Evolutionary conservation across 768 basidiomycete genomes (phyloP), one percentile per base, ranked within the genome.

Genomic region (Leccinellum luteum): DNA sequence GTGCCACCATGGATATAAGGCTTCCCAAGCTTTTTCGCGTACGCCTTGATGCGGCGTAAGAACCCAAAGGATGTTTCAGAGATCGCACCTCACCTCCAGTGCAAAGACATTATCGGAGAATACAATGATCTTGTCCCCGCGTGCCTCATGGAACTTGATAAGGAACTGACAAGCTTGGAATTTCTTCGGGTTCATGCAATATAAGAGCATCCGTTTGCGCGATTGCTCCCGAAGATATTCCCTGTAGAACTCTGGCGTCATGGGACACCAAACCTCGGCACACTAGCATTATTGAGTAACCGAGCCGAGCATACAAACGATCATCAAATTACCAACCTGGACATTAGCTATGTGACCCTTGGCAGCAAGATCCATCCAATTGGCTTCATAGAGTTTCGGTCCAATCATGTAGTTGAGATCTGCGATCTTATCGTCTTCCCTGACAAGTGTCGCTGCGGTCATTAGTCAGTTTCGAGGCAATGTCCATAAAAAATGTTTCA

Each of bases 341-440:
- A 99, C 97, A 68, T 97, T 98, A 7, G 97, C 97, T 68, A 99
- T 99, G 73, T 99, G 97, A 2, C 97, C 97, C 74, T 98, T 98
- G 59, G 93, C 94, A 53, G 97, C 97, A 64, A 99, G 85, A 73
- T 99, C 97, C 96, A 99, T 98, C 97, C 97, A 99, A 71, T 99
- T 99, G 5, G 97, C 97, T 75, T 99, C 97, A 69, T 99, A 99
- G 30, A 99, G 81, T 74, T 99, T 99, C 10, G 97, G 97, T 7
- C 97, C 97, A 72, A 99, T 98, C 87, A 98, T 92, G 69, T 98
- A 99, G 70, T 98, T 98, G 56, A 99, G 78, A 75, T 99, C 97
- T 15, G 90, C 89, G 67, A 99, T 98, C 77, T 98, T 98, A 73
- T 99, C 97, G 68, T 99, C 97, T 75, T 99, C 97, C 58, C 97